phyloP scores from a whole-genome alignment of 352 stramenopile species.

The Phytophthora ohioensis region DNA sequence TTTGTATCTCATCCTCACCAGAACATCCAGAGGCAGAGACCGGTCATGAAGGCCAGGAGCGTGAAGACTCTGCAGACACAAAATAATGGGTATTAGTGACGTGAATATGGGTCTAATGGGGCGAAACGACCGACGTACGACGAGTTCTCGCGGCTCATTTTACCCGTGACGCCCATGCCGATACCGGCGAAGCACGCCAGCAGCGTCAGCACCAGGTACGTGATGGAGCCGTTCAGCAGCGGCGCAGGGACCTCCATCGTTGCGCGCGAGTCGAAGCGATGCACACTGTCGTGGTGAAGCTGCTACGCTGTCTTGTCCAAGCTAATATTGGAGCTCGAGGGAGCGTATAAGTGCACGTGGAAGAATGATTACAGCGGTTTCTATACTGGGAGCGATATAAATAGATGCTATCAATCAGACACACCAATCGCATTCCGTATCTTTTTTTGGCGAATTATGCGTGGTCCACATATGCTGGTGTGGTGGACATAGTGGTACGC shows the following conservation, averaged over 20 bases:
- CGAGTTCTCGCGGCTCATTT: slow-evolving; percentile 87
- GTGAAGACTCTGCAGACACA: slow-evolving; percentile 75
- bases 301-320: slow-evolving; percentile 24
- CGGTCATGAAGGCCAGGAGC: slow-evolving; percentile 82
- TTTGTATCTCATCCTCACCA: slow-evolving; percentile 53
- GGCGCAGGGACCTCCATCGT: slow-evolving; percentile 83
- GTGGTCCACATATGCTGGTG: slow-evolving; percentile 5
- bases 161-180: slow-evolving; percentile 81
- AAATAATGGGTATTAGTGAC: slow-evolving; percentile 4
- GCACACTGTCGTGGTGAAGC: slow-evolving; percentile 14
- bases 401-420: slow-evolving; percentile 15
- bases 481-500: not conserved
- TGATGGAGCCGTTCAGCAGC: slow-evolving; percentile 84
- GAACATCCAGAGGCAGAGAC: slow-evolving; percentile 91
- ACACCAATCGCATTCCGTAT: slow-evolving; percentile 17
- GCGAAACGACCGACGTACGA: slow-evolving; percentile 66
- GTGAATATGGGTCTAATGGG: not conserved
- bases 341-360: slow-evolving; percentile 15
- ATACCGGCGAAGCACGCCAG: slow-evolving; percentile 81
- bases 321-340: slow-evolving; percentile 32
- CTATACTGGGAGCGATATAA: not conserved
- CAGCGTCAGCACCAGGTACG: slow-evolving; percentile 89
- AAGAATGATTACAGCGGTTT: slow-evolving; percentile 8
- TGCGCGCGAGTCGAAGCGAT: slow-evolving; percentile 33
- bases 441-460: slow-evolving; percentile 20